A percentile compares a stretch with the other conserved stretches of the same genome.
Evolutionary conservation across 73 alveolate genomes (phyloP).

Genomic region (Blepharisma japonicum): DNA sequence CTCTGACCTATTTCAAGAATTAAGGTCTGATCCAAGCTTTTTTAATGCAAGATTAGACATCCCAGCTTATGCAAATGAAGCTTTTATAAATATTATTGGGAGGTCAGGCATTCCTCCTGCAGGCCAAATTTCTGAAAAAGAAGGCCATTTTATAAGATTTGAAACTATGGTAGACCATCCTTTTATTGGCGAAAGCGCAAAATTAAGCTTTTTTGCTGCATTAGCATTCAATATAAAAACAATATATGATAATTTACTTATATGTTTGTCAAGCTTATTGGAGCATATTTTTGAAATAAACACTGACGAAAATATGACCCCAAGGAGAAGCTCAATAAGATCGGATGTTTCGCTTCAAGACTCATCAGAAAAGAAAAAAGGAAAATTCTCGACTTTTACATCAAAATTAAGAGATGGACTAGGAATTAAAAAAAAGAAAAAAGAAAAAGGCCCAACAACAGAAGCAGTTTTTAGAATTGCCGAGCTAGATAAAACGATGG

Average conservation of each 20-base stretch:
- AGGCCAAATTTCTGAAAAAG: slow-evolving; percentile 9
- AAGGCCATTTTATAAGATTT: neutral
- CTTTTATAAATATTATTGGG: slow-evolving; percentile 5
- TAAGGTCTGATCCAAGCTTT: neutral
- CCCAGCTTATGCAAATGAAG: neutral
- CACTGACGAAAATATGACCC: too few relatives aligned
- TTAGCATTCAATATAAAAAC: neutral
- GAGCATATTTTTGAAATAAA: too few relatives aligned
- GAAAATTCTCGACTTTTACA: too few relatives aligned
- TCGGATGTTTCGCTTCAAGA: too few relatives aligned
- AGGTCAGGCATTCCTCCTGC: too few relatives aligned
- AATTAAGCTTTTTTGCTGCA: slow-evolving; percentile 3
- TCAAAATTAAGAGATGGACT: too few relatives aligned
- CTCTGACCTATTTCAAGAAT: slow-evolving; percentile 13
- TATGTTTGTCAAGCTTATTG: too few relatives aligned
- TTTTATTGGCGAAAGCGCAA: slow-evolving; percentile 27
- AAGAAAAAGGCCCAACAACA: too few relatives aligned
- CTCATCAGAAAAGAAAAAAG: too few relatives aligned
- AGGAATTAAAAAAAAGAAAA: too few relatives aligned
- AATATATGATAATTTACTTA: neutral
- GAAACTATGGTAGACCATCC: neutral
- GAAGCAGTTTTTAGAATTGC: neutral
- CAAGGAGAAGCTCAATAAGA: too few relatives aligned
- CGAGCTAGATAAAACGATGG: neutral
- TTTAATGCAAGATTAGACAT: neutral